Evolutionary conservation across 2,329 filamentous ascomycete species (phyloP).

Genomic region (Torrubiellomyces zombiae): DNA sequence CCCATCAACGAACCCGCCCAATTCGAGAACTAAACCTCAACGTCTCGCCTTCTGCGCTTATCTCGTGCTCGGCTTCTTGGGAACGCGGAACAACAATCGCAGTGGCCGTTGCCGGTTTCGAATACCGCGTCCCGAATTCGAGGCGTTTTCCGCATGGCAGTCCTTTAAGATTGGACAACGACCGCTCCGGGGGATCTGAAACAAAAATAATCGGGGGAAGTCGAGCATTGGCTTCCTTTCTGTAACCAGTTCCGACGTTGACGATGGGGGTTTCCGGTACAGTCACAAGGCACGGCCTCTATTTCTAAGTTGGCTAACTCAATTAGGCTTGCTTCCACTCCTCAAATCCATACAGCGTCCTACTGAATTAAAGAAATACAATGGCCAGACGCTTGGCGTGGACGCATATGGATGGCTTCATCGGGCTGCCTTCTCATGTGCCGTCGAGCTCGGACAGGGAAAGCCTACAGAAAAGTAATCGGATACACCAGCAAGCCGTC

Average conservation of each 20-base stretch:
- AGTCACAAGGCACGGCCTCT: constrained; percentile 1
- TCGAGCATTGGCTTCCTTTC: not conserved
- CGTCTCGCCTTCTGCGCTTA: no score
- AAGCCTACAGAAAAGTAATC: constrained; percentile 74
- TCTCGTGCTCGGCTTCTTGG: no score
- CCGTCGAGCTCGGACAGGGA: constrained; percentile 74
- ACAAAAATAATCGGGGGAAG: no score
- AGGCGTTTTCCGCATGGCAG: no score
- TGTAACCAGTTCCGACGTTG: no score
- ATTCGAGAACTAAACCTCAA: no score
- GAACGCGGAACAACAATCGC: no score
- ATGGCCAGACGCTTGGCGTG: constrained; percentile 78
- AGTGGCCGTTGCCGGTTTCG: no score
- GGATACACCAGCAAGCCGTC: constrained; percentile 3
- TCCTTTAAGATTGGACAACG: no score
- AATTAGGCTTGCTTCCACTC: constrained; percentile 64
- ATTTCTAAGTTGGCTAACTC: constrained; percentile 7
- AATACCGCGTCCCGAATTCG: not conserved
- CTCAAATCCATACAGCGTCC: constrained; percentile 94
- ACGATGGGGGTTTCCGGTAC: constrained; percentile 22
- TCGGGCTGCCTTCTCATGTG: constrained; percentile 77
- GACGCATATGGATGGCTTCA: constrained; percentile 98
- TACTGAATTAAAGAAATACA: constrained; percentile 70
- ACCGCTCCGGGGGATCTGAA: no score
- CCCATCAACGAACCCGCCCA: no score